Conservation (phyloP, 2,329 filamentous ascomycete genomes). For the Pseudogymnoascus sp. region DNA sequence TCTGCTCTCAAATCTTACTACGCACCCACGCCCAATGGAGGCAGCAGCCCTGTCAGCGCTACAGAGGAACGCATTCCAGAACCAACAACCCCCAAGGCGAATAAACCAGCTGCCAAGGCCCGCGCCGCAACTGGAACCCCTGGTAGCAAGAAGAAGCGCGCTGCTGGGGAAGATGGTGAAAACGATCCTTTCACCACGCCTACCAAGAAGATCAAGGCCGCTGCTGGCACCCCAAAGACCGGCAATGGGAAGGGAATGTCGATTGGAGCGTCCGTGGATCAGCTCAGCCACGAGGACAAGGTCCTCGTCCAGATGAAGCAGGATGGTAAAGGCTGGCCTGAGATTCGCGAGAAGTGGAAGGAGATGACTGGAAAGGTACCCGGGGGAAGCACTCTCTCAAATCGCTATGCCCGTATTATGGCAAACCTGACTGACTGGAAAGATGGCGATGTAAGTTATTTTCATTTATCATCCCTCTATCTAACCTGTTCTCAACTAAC, state of each 20-base stretch:
- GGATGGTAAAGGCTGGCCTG: not conserved
- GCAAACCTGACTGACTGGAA: not conserved
- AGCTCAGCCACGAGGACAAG: not conserved
- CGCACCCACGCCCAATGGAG: not conserved
- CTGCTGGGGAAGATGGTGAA: not conserved
- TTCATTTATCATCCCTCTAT: too few species aligned
- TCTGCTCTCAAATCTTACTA: not conserved
- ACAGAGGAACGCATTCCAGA: not conserved
- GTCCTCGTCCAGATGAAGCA: not conserved
- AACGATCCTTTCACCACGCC: not conserved
- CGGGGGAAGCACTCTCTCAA: not conserved
- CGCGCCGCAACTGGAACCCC: not conserved
- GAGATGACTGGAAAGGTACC: not conserved
- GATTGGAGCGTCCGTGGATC: not conserved
- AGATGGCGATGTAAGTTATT: conserved; percentile 7
- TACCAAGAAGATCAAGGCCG: not conserved
- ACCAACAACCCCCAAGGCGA: not conserved
- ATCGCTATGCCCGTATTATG: not conserved
- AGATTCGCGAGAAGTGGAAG: not conserved
- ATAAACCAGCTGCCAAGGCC: not conserved
- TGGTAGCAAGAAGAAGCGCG: not conserved
- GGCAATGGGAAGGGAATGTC: not conserved
- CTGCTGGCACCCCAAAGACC: not conserved
- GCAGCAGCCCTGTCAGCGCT: not conserved
- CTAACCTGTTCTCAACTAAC: not conserved